Conservation (phyloP, 768 basidiomycete genomes). For the Lyophyllum decastes region DNA sequence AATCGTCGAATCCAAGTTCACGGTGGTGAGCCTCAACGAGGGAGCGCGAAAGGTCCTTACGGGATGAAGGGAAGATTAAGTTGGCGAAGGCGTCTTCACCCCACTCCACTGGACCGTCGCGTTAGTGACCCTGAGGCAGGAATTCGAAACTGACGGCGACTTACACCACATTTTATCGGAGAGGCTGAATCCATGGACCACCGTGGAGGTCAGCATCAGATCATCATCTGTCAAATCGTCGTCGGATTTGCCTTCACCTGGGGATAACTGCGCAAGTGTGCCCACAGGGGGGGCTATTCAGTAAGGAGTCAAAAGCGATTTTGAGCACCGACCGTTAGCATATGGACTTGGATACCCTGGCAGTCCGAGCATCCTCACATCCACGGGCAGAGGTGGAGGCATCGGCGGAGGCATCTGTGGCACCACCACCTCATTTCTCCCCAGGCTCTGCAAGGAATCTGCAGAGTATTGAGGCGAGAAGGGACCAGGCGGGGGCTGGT, state of each 20-base stretch:
- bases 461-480: not conserved
- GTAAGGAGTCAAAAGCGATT: too few relatives aligned
- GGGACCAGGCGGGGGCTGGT: not conserved
- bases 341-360: not conserved
- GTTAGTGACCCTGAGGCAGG: constrained; percentile 29
- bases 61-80: constrained; percentile 54
- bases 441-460: not conserved
- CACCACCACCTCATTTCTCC: not conserved
- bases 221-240: constrained; percentile 51
- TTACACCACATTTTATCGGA: constrained; percentile 59
- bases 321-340: constrained; percentile 7
- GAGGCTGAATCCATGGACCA: constrained; percentile 66
- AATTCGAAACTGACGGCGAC: constrained; percentile 18
- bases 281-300: constrained; percentile 5
- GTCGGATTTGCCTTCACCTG: constrained; percentile 6
- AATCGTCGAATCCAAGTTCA: constrained; percentile 56
- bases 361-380: not conserved
- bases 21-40: constrained; percentile 60
- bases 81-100: constrained; percentile 57
- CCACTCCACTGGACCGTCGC: constrained; percentile 52
- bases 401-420: not conserved
- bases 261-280: constrained; percentile 19
- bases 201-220: constrained; percentile 53
- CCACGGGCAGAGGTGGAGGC: not conserved
- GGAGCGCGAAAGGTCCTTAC: constrained; percentile 55